phyloP scores from a whole-genome alignment of 371 early-diverging fungal species.

The Mortierella sp. region DNA sequence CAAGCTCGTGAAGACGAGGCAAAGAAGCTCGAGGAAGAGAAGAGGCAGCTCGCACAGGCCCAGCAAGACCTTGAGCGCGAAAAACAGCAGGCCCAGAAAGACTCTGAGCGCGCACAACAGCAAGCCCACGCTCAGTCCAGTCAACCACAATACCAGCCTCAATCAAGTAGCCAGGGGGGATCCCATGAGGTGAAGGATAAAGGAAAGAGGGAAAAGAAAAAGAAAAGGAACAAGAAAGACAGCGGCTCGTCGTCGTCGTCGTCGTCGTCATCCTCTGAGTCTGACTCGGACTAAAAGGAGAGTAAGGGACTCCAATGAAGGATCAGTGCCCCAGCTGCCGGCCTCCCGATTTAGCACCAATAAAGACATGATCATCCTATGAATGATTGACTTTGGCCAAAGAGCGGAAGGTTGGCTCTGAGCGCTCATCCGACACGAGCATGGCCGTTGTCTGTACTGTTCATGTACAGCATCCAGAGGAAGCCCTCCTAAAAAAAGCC shows the following conservation, averaged over 20 bases:
- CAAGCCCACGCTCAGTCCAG: slow-evolving; percentile 12
- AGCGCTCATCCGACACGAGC: too few species aligned
- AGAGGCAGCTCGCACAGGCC: slow-evolving; percentile 52
- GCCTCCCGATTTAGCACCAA: too few species aligned
- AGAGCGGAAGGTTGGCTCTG: too few species aligned
- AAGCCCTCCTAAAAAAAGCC: too few species aligned
- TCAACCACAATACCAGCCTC: slow-evolving; percentile 19
- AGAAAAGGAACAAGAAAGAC: slow-evolving; percentile 15
- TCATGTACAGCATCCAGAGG: too few species aligned
- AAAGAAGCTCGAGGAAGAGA: slow-evolving; percentile 24
- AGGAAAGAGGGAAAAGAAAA: slow-evolving; percentile 12
- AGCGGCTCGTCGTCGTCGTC: slow-evolving; percentile 12
- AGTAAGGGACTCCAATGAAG: too few species aligned
- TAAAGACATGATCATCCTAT: too few species aligned
- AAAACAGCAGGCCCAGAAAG: slow-evolving; percentile 40
- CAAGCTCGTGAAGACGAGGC: too few species aligned
- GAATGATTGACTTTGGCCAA: too few species aligned
- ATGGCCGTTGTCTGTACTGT: too few species aligned
- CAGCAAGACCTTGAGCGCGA: too few species aligned
- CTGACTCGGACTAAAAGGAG: slow-evolving; percentile 16
- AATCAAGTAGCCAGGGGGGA: neutral
- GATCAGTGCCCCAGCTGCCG: too few species aligned
- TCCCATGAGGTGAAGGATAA: slow-evolving; percentile 18
- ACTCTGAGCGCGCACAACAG: slow-evolving; percentile 40
- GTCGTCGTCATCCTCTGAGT: slow-evolving; percentile 7